Evolutionary conservation across 257 asterid genomes (phyloP), one percentile per base, ranked within the genome.

Genomic region (Solanum bulbocastanum): DNA sequence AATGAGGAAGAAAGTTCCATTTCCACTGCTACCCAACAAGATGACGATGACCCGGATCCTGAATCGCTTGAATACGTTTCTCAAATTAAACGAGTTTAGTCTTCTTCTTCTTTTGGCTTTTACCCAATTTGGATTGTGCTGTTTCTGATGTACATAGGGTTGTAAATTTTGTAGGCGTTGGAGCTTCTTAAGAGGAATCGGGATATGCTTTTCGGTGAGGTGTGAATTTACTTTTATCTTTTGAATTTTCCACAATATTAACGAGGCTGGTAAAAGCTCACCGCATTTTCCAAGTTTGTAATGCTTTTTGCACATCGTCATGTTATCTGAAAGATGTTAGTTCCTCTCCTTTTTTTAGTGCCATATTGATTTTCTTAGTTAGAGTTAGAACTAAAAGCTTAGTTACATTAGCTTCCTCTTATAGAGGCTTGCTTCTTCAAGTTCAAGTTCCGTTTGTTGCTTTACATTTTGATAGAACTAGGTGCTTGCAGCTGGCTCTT

Each of bases 181-280:
- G 96, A 93, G 90, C 98, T 91, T 87, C 97, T 97, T 12, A 93
- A 46, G 95, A 91, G 91, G 69, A 97, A 96, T 93, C 92, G 99
- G 88, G 99, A 97, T 87, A 97, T 97, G 98, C 87, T 92, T 37
- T 97, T 97, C 90, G 91, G 95, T 35, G 99, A 97, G 98, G 99
- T 96, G 44, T 56, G 87, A 3, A 39, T 7, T 66, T 72, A 10
- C 49, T 37, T 72, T 15, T 11, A 3, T 23, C 46, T n/a, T 37
- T 40, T 42, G 37, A 13, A 42, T 25, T 78, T 78, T 25, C 37
- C n/a, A 25, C 62, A 56, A 52, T 52, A 52, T 52, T 52, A 52
- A 18, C 62, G 62, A 56, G n/a, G 62, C 62, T 56, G 62, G 4
- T 56, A 18, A 2, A 56, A 56, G 62, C 62, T 56, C 62, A 56